Evolutionary conservation across 1,139 yeast genomes (phyloP).

Genomic region (Suhomyces maxii): DNA sequence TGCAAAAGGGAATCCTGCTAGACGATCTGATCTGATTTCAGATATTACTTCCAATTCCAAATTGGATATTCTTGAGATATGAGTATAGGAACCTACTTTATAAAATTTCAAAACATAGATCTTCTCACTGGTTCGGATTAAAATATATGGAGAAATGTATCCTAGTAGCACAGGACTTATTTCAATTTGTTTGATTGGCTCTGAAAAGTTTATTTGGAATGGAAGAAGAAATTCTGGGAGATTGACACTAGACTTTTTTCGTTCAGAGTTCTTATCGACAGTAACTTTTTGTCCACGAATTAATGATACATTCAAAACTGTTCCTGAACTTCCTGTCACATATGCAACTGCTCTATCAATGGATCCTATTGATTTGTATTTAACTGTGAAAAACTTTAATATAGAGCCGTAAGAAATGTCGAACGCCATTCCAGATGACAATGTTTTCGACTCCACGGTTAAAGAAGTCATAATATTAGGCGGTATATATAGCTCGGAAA

Average conservation of each 20-base stretch:
- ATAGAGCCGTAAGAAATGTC: slow-evolving; percentile 40
- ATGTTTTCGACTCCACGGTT: slow-evolving; percentile 23
- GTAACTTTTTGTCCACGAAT: slow-evolving; percentile 4
- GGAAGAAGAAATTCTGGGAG: slow-evolving; percentile 18
- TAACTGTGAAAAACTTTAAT: slow-evolving; percentile 22
- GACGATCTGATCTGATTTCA: slow-evolving; percentile 19
- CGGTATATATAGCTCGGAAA: slow-evolving; percentile 22
- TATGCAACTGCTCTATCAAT: slow-evolving; percentile 28
- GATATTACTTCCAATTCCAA: slow-evolving; percentile 23
- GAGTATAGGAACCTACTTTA: slow-evolving; percentile 2
- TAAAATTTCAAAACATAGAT: slow-evolving; percentile 28
- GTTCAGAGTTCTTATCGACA: background rate
- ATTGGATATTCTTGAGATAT: slow-evolving; percentile 7
- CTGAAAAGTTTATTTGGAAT: slow-evolving; percentile 26
- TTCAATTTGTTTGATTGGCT: slow-evolving; percentile 42
- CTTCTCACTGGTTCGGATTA: slow-evolving; percentile 27
- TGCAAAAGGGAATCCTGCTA: slow-evolving; percentile 40
- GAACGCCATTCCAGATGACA: slow-evolving; percentile 30
- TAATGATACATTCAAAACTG: slow-evolving; percentile 29
- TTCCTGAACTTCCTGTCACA: slow-evolving; percentile 34
- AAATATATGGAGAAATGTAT: slow-evolving; percentile 21
- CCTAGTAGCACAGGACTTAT: slow-evolving; percentile 21
- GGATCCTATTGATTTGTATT: slow-evolving; percentile 12
- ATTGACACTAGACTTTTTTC: background rate
- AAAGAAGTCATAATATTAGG: slow-evolving; percentile 24